Percentiles rank a stretch among this genome's conserved stretches.
These are phyloP conservation scores for Aegilops tauschii DNA, from an alignment of 176 grass and related monocot species.

Conservation along the genomic window DNA sequence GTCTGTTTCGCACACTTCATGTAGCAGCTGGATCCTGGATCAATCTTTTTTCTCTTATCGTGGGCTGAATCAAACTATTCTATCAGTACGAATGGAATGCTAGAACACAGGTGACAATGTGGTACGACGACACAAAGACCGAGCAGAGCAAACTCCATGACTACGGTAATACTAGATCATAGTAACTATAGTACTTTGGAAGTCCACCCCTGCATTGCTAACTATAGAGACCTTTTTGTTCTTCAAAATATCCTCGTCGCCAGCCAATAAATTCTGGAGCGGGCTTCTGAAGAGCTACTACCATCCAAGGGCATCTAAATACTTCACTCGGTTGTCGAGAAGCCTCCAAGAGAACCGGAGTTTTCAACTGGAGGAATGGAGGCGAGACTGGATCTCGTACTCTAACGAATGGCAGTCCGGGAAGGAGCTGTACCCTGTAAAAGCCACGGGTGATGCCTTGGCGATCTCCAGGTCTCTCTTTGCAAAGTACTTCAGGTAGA, in stretches of 20 bases:
- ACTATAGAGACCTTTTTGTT: not conserved
- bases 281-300: constrained; percentile 90
- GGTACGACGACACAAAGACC: constrained; percentile 81
- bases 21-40: not conserved
- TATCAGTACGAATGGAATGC: constrained; percentile 95
- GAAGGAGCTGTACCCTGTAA: constrained; percentile 51
- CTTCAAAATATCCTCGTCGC: not conserved
- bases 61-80: constrained; percentile 6
- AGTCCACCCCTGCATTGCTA: not conserved
- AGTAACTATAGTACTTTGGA: not conserved
- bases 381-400: constrained; percentile 79
- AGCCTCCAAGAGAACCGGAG: constrained; percentile 65
- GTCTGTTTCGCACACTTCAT: constrained; percentile 20
- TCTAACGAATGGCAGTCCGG: constrained; percentile 76
- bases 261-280: constrained; percentile 97
- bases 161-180: constrained; percentile 55
- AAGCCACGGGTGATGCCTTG: constrained; percentile 56
- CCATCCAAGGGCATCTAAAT: constrained; percentile 80
- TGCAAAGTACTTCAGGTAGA: constrained; percentile 71
- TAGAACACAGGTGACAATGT: constrained; percentile 97
- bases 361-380: constrained; percentile 80
- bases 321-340: constrained; percentile 59
- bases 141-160: constrained; percentile 93
- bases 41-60: not conserved
- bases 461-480: constrained; percentile 70